Conservation (phyloP, 176 grass and related monocot species). For the Triticum turgidum region DNA sequence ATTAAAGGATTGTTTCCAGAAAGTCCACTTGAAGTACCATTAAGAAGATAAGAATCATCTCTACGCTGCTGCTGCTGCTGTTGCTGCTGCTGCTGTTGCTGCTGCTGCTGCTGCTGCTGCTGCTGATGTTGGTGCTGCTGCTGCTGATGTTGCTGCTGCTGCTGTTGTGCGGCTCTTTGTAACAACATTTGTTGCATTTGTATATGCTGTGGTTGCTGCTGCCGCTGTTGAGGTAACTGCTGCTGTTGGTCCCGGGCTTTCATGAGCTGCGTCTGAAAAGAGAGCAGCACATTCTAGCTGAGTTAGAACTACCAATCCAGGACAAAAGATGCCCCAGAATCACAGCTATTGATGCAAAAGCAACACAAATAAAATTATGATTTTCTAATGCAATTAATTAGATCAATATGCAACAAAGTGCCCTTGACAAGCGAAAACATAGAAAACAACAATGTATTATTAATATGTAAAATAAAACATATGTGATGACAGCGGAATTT, state of each 20-base stretch:
- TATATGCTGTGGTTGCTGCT: conserved; percentile 72
- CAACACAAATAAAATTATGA: background rate
- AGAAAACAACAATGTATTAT: background rate
- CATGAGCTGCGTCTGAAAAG: conserved; percentile 80
- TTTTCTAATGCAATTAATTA: background rate
- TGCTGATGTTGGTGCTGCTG: conserved; percentile 28
- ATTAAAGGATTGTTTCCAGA: conserved; percentile 64
- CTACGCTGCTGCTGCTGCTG: conserved; percentile 60
- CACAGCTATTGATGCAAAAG: conserved; percentile 25
- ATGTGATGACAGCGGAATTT: background rate
- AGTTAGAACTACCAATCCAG: conserved; percentile 17
- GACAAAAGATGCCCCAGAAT: background rate
- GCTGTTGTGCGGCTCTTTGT: conserved; percentile 57
- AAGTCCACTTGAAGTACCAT: conserved; percentile 73
- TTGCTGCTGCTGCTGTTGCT: conserved; percentile 8
- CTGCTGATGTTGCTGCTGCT: conserved; percentile 49
- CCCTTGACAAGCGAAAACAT: background rate
- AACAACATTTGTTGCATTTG: conserved; percentile 73
- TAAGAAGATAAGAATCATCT: conserved; percentile 69
- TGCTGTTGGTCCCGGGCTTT: conserved; percentile 90
- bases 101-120: conserved; percentile 1
- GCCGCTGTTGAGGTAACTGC: conserved; percentile 51
- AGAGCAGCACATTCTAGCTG: conserved; percentile 10
- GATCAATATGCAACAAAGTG: background rate
- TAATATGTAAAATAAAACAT: conserved; percentile 17